Evolutionary conservation across 2,329 filamentous ascomycete genomes (phyloP), one percentile per base, ranked within the genome.

Genomic region (Hyphodiscus sp.): DNA sequence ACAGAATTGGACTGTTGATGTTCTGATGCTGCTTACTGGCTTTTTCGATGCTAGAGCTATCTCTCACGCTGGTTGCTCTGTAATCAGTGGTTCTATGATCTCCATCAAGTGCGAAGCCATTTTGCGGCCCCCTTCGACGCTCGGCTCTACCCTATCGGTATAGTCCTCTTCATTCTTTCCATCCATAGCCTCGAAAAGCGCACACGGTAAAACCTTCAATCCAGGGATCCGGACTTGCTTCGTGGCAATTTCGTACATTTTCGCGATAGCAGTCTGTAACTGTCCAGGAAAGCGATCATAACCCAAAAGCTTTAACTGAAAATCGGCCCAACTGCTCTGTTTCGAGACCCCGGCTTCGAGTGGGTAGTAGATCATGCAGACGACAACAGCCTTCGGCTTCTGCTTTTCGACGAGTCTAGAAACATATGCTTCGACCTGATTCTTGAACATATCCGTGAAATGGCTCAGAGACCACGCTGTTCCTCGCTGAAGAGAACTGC

Each of bases 301-400:
- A 13, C 56, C 56, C 41, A 58, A 26, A 5, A 56, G 9, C 29
- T 44, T 50, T 20, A 58, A 41, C 41, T 48, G 51, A 3, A 56
- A 1, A 46, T 56, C 56, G 11, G 56, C 56, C 56, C 56, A 58
- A 18, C 56, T 54, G 23, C 46, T 23, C 38, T 56, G 54, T 13
- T 29, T 50, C 20, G 46, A 50, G n/a, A 20, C 49, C 11, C 20
- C 33, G 19, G 52, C 46, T 50, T 54, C 54, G 2, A 58, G 56
- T 9, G 56, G 56, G 26, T 56, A 56, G 26, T 58, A 58, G 41
- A 58, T 58, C 56, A 58, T 58, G 45, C 56, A 58, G 2, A 58
- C 49, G 19, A 58, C 52, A 18, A 56, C 49, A 7, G 51, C 56
- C 18, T 45, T 51, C 20, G 54, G 54, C 47, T 56, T 58, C 10